Conservation (phyloP, 345 rosid species). For the Adansonia digitata region DNA sequence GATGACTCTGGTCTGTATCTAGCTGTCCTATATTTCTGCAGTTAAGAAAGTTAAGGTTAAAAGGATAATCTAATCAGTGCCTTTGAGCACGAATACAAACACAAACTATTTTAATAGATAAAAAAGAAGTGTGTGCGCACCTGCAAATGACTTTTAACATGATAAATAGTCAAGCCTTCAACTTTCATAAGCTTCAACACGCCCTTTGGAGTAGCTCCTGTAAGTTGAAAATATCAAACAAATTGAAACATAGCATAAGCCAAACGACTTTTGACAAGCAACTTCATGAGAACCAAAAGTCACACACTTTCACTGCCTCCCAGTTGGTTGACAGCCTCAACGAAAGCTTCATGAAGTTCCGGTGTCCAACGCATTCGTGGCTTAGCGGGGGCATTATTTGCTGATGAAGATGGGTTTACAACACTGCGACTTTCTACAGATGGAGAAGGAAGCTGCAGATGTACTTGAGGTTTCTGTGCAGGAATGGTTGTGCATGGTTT, state of each 20-base stretch:
- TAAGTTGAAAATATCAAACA: slow-evolving; percentile 18
- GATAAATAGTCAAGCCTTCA: slow-evolving; percentile 80
- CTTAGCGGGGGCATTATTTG: slow-evolving; percentile 58
- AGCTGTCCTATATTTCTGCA: slow-evolving; percentile 91
- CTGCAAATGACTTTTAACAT: slow-evolving; percentile 94
- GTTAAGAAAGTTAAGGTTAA: slow-evolving; percentile 24
- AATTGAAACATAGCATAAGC: slow-evolving; percentile 20
- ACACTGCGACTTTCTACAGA: slow-evolving; percentile 47
- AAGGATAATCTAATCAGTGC: slow-evolving; percentile 8
- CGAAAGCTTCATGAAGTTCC: slow-evolving; percentile 86
- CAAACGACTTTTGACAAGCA: not conserved
- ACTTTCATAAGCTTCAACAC: slow-evolving; percentile 88
- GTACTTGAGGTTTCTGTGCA: slow-evolving; percentile 37
- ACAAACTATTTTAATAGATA: not conserved
- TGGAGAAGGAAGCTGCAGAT: slow-evolving; percentile 46
- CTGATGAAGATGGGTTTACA: slow-evolving; percentile 43
- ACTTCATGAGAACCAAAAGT: not conserved
- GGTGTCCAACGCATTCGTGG: slow-evolving; percentile 96
- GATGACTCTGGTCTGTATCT: slow-evolving; percentile 64
- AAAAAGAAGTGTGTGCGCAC: slow-evolving; percentile 28
- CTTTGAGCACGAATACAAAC: not conserved
- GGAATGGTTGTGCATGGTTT: slow-evolving; percentile 31
- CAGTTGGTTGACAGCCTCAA: slow-evolving; percentile 78
- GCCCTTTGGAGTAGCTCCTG: slow-evolving; percentile 94
- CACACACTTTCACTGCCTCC: slow-evolving; percentile 80